Evolutionary conservation across 352 stramenopile species (phyloP).

Genomic region (Phytophthora aleatoria): DNA sequence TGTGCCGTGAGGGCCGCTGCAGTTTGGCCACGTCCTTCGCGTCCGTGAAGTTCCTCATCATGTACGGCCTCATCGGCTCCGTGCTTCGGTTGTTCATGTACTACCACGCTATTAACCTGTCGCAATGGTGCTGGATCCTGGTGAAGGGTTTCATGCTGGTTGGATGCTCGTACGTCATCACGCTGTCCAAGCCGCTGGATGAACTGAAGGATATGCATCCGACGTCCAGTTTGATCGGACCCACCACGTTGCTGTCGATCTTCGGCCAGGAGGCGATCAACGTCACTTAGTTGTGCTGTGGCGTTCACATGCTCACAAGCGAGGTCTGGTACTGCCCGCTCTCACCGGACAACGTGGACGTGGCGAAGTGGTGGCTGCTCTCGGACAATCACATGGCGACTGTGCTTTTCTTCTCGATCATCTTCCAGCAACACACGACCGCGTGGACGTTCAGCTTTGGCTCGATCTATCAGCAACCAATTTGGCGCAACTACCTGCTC

Average conservation of each 20-base stretch:
- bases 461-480: conserved; percentile 45
- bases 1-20: conserved; percentile 88
- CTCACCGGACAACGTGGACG: conserved; percentile 40
- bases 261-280: conserved; percentile 62
- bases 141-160: conserved; percentile 69
- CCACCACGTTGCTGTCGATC: conserved; percentile 46
- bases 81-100: conserved; percentile 72
- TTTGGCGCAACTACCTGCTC: conserved; percentile 49
- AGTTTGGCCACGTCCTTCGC: conserved; percentile 84
- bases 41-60: conserved; percentile 88
- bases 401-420: conserved; percentile 33
- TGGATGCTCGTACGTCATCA: conserved; percentile 73
- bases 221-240: conserved; percentile 68
- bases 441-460: conserved; percentile 50
- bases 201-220: conserved; percentile 27
- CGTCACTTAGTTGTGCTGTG: conserved; percentile 44
- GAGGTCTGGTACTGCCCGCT: conserved; percentile 54
- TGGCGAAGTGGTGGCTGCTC: conserved; percentile 55
- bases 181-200: conserved; percentile 54
- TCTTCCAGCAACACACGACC: conserved; percentile 37
- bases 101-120: conserved; percentile 73
- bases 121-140: conserved; percentile 77
- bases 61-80: conserved; percentile 85
- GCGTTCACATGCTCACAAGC: conserved; percentile 36
- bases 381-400: conserved; percentile 50